A percentile compares a stretch with the other conserved stretches of the same genome.
Conservation (phyloP, 108 stramenopile species). For the Stephanodiscus triporus region DNA sequence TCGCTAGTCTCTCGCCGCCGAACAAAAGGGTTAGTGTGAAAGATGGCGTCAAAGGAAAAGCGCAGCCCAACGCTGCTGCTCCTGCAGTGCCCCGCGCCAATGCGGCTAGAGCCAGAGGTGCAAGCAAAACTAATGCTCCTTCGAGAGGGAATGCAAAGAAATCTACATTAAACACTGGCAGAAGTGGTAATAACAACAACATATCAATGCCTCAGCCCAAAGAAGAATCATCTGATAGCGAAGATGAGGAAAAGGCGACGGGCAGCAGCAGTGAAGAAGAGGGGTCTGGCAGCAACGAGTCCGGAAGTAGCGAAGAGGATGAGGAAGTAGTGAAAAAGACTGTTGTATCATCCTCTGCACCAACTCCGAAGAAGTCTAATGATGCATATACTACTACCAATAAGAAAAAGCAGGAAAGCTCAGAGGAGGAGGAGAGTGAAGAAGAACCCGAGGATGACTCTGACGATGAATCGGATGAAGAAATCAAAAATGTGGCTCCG, state of each 20-base stretch:
- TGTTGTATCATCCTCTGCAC: not conserved
- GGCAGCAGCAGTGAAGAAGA: conserved; percentile 1
- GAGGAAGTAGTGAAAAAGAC: conserved; percentile 5
- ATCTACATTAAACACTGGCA: not conserved
- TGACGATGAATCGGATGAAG: conserved; percentile 22
- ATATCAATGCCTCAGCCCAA: not conserved
- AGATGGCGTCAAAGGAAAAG: conserved; percentile 3
- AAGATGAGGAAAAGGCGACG: conserved; percentile 10
- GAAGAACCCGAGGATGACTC: not conserved
- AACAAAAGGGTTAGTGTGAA: conserved; percentile 8
- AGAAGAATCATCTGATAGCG: conserved; percentile 13
- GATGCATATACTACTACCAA: conserved; percentile 2
- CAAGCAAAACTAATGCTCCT: conserved; percentile 1
- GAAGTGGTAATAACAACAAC: not conserved
- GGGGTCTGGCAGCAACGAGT: conserved; percentile 25
- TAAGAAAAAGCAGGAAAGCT: conserved; percentile 10
- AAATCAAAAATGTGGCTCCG: conserved; percentile 17
- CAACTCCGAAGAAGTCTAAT: conserved; percentile 16
- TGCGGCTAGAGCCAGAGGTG: not conserved
- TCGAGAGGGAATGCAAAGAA: conserved; percentile 8
- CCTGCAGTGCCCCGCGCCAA: conserved; percentile 4
- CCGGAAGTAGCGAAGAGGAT: conserved; percentile 7
- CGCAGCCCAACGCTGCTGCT: conserved; percentile 21
- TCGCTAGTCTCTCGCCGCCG: conserved; percentile 46
- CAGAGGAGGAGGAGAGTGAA: conserved; percentile 20